Percentiles rank a stretch among this genome's conserved stretches.
Evolutionary conservation across 148 eudicot genomes (phyloP).

Genomic region (Polygonum aviculare): DNA sequence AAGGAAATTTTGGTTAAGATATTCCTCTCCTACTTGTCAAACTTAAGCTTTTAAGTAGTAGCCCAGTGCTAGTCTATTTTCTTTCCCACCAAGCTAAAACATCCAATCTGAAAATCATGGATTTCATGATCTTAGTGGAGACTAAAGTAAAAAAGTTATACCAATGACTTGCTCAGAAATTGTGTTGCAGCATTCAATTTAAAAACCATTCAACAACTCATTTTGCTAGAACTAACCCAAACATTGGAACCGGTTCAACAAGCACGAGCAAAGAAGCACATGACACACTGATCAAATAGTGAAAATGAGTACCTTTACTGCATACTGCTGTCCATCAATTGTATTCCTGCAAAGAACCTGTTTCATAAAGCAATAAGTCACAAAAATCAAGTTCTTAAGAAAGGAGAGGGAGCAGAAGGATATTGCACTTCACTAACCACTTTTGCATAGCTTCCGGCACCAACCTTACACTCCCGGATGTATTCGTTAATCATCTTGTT

Average conservation of each 20-base stretch:
- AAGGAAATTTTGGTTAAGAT: not conserved
- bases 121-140: not conserved
- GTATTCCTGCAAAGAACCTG: slow-evolving; percentile 86
- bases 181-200: not conserved
- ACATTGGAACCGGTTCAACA: not conserved
- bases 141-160: not conserved
- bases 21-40: not conserved
- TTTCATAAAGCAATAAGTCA: slow-evolving; percentile 11
- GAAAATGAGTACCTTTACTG: slow-evolving; percentile 59
- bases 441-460: slow-evolving; percentile 92
- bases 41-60: not conserved
- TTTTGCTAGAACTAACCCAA: not conserved
- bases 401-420: not conserved
- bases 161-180: not conserved
- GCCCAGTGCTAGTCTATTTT: not conserved
- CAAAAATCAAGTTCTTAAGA: not conserved
- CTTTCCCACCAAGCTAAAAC: not conserved
- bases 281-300: not conserved
- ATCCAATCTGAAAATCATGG: not conserved
- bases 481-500: slow-evolving; percentile 84
- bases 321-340: slow-evolving; percentile 71
- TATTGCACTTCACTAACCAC: slow-evolving; percentile 46
- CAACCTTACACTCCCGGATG: slow-evolving; percentile 71
- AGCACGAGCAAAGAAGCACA: not conserved
- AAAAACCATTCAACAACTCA: not conserved